A percentile compares a stretch with the other conserved stretches of the same genome.
phyloP scores from a whole-genome alignment of 2,329 filamentous ascomycete genomes.

The Penicillium sumatraense region DNA sequence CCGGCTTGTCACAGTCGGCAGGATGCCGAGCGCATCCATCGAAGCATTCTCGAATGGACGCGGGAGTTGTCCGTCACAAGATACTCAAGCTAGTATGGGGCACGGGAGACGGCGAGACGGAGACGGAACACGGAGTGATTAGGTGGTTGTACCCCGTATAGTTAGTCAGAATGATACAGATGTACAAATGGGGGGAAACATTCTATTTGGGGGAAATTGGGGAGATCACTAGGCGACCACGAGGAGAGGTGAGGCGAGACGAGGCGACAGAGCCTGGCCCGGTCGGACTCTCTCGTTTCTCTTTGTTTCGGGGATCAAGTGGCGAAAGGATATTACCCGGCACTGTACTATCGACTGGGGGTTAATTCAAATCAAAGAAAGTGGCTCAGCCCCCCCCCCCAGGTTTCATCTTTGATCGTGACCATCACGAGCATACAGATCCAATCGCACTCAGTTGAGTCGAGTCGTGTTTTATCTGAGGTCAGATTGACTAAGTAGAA shows the following conservation, averaged over 20 bases:
- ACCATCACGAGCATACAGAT: background rate
- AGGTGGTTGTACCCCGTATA: background rate
- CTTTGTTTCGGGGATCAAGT: background rate
- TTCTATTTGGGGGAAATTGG: background rate
- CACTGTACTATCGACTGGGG: background rate
- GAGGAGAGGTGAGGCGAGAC: background rate
- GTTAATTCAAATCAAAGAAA: background rate
- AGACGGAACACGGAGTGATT: no score
- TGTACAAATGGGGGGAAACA: background rate
- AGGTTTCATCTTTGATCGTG: background rate
- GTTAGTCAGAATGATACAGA: background rate
- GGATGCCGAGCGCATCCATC: background rate
- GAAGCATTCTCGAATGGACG: slow-evolving; percentile 1
- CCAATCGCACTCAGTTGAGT: background rate
- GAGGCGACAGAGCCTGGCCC: background rate
- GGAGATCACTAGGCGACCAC: background rate
- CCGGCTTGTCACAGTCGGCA: background rate
- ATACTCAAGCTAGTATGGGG: background rate
- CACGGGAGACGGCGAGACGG: no score
- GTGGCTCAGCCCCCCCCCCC: background rate
- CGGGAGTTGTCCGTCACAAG: background rate
- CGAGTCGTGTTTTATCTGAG: background rate
- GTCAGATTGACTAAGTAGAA: slow-evolving; percentile 1
- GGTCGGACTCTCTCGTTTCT: background rate
- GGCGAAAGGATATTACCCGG: background rate